phyloP scores from a whole-genome alignment of 345 rosid species.

The Physaria fendleri region DNA sequence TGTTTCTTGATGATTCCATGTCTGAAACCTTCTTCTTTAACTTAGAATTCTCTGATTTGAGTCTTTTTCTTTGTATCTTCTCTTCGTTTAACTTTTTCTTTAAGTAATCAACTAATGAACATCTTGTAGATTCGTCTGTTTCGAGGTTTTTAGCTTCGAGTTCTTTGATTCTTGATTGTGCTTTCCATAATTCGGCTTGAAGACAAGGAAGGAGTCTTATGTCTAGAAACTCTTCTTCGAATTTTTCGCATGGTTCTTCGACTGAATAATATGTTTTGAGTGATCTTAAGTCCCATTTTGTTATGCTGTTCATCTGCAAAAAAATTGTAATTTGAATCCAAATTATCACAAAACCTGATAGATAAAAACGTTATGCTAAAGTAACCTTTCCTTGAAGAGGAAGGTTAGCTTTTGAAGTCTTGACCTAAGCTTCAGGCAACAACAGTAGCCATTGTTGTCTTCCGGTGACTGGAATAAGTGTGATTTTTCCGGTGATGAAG shows the following conservation, averaged over 20 bases:
- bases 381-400: too few relatives aligned
- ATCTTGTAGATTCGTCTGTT: background rate
- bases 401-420: too few relatives aligned
- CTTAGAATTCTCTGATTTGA: slow-evolving; percentile 39
- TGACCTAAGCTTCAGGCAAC: too few relatives aligned
- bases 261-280: slow-evolving; percentile 18
- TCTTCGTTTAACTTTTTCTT: slow-evolving; percentile 10
- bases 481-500: too few relatives aligned
- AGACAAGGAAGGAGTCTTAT: slow-evolving; percentile 11
- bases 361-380: too few relatives aligned
- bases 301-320: slow-evolving; percentile 25
- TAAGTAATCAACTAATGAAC: slow-evolving; percentile 18
- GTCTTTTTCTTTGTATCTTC: too few relatives aligned
- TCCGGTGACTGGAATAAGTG: too few relatives aligned
- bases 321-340: too few relatives aligned
- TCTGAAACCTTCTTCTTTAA: slow-evolving; percentile 19
- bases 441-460: too few relatives aligned
- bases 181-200: slow-evolving; percentile 24
- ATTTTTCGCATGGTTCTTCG: slow-evolving; percentile 13
- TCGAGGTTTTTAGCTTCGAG: slow-evolving; percentile 18
- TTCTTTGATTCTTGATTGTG: slow-evolving; percentile 24
- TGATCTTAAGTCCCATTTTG: slow-evolving; percentile 29
- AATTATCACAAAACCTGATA: too few relatives aligned
- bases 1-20: slow-evolving; percentile 35
- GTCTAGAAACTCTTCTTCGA: slow-evolving; percentile 7